Conservation (phyloP, 2,329 filamentous ascomycete species). For the Hirsutella thompsonii region DNA sequence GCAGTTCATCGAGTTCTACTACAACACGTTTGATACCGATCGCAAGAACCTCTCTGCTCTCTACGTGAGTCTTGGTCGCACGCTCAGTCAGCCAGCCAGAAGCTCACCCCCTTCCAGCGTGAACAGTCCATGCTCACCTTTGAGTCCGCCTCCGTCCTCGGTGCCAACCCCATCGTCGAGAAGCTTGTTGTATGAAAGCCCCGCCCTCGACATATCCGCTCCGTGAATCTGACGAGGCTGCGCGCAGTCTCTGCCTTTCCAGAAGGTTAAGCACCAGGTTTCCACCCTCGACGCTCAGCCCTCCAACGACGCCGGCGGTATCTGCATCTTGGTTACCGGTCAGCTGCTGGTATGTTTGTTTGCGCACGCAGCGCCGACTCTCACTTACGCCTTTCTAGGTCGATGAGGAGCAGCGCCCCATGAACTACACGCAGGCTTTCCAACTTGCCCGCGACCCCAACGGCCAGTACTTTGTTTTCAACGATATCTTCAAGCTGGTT, state of each 20-base stretch:
- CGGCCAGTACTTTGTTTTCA: slow-evolving; percentile 75
- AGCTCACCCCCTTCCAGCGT: slow-evolving; percentile 39
- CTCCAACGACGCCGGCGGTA: slow-evolving; percentile 46
- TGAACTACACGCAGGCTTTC: slow-evolving; percentile 88
- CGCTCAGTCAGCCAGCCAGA: not conserved
- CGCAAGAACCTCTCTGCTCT: slow-evolving; percentile 52
- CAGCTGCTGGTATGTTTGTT: slow-evolving; percentile 55
- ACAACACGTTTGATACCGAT: slow-evolving; percentile 70
- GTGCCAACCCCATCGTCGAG: slow-evolving; percentile 54
- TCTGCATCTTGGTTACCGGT: slow-evolving; percentile 82
- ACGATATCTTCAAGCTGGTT: slow-evolving; percentile 90
- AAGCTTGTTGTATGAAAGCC: slow-evolving; percentile 59
- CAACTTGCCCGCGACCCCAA: slow-evolving; percentile 57
- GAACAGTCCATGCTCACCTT: slow-evolving; percentile 88
- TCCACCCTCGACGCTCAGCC: slow-evolving; percentile 76
- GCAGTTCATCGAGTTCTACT: slow-evolving; percentile 86
- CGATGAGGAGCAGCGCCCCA: slow-evolving; percentile 72
- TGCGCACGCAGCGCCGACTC: not conserved
- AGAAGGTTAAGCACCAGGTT: slow-evolving; percentile 68
- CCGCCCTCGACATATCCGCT: not conserved
- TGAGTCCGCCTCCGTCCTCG: slow-evolving; percentile 56
- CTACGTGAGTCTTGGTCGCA: slow-evolving; percentile 52
- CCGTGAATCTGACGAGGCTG: slow-evolving; percentile 1
- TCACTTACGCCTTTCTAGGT: slow-evolving; percentile 40
- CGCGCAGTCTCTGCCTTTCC: slow-evolving; percentile 62